These are phyloP conservation scores for Penicillium olsonii DNA, from an alignment of 2,329 filamentous ascomycete genomes.

Conservation along the genomic window DNA sequence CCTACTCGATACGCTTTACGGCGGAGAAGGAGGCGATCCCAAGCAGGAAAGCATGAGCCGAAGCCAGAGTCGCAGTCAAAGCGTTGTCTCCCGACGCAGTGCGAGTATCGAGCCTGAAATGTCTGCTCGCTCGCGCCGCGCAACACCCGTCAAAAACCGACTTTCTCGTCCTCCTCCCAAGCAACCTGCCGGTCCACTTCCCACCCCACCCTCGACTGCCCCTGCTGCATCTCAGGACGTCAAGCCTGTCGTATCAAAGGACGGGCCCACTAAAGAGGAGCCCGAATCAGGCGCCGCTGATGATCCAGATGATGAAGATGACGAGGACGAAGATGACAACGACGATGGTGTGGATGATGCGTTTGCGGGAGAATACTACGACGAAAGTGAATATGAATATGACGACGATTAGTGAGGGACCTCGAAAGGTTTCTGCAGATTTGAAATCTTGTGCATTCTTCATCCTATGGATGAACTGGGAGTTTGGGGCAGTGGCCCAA, in stretches of 20 bases:
- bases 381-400: constrained; percentile 26
- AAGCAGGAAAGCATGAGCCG: constrained; percentile 33
- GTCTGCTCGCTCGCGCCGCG: constrained; percentile 14
- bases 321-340: constrained; percentile 37
- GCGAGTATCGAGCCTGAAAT: constrained; percentile 28
- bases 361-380: constrained; percentile 29
- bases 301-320: constrained; percentile 15
- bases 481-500: neutral
- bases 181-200: neutral
- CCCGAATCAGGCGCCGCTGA: neutral
- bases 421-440: no score
- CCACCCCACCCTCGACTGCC: constrained; percentile 3
- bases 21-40: constrained; percentile 35
- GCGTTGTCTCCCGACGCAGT: constrained; percentile 33
- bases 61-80: constrained; percentile 38
- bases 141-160: constrained; percentile 20
- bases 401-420: constrained; percentile 20
- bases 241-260: neutral
- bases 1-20: constrained; percentile 42
- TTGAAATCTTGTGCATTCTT: neutral
- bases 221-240: neutral
- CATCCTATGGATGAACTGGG: neutral
- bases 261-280: neutral
- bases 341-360: constrained; percentile 35
- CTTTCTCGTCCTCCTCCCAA: constrained; percentile 12